These are phyloP conservation scores for Cyclostephanos invisitatus DNA, from an alignment of 108 stramenopile species.

Conservation along the genomic window DNA sequence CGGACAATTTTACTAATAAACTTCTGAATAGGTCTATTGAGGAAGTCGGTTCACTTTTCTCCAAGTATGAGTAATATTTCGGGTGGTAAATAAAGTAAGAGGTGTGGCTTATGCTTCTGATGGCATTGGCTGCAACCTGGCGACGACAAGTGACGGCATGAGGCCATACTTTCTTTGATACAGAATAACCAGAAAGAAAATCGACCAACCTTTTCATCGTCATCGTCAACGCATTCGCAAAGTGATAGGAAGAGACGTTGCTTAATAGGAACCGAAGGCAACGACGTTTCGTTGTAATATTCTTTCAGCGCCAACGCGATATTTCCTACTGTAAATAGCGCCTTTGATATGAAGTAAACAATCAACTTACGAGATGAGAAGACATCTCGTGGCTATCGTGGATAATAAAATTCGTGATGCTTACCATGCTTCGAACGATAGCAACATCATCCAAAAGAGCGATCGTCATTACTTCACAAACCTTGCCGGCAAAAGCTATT, in stretches of 20 bases:
- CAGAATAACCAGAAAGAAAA: neutral
- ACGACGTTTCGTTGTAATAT: constrained; percentile 12
- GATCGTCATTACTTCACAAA: constrained; percentile 44
- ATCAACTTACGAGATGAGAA: neutral
- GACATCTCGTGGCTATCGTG: neutral
- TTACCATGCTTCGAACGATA: constrained; percentile 63
- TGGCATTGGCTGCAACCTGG: constrained; percentile 67
- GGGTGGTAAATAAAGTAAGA: constrained; percentile 48
- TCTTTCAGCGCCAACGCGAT: constrained; percentile 51
- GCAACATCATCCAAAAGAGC: constrained; percentile 51
- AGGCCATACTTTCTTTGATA: neutral
- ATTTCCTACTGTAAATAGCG: constrained; percentile 74
- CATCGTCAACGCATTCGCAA: constrained; percentile 39
- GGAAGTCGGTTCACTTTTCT: neutral
- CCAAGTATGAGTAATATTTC: constrained; percentile 5
- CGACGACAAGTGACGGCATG: neutral
- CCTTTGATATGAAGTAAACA: constrained; percentile 29
- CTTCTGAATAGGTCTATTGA: constrained; percentile 12
- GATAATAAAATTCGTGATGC: neutral
- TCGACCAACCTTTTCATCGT: constrained; percentile 58
- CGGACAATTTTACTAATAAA: constrained; percentile 40
- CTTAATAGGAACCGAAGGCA: constrained; percentile 17
- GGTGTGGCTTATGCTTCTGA: constrained; percentile 64
- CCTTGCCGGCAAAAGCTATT: constrained; percentile 23
- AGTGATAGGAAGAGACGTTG: constrained; percentile 21